Evolutionary conservation across 225 moss, liverwort and hornwort genomes (phyloP).

Genomic region (Pseudoscleropodium purum): DNA sequence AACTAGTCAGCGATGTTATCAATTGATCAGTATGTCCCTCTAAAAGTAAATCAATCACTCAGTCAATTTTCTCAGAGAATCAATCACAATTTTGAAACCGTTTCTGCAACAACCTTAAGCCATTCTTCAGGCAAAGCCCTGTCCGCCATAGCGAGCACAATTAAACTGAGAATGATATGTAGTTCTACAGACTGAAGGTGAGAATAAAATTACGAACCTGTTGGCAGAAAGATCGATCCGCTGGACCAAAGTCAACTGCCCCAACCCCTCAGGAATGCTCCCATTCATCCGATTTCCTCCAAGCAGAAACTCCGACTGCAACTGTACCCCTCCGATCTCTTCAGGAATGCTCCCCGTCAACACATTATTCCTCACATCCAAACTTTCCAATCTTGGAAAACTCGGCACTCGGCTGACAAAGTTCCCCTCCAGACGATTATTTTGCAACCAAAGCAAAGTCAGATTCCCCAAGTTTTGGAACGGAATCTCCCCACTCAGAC

Average conservation of each 20-base stretch:
- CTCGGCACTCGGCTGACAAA: slow-evolving; percentile 1
- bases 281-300: slow-evolving; percentile 26
- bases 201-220: neutral
- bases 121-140: neutral
- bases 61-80: neutral
- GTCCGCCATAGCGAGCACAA: too few species aligned
- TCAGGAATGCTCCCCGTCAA: slow-evolving; percentile 33
- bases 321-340: neutral
- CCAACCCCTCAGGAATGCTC: slow-evolving; percentile 19
- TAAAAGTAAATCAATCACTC: neutral
- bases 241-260: slow-evolving; percentile 7
- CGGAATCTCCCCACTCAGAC: slow-evolving; percentile 18
- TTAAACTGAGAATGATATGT: too few species aligned
- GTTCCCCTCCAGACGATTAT: slow-evolving; percentile 27
- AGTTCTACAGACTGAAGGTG: neutral
- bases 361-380: slow-evolving; percentile 25
- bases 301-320: slow-evolving; percentile 5
- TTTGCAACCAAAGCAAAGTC: slow-evolving; percentile 19
- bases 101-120: neutral
- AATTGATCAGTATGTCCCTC: neutral
- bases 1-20: neutral
- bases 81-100: neutral
- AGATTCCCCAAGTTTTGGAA: neutral
- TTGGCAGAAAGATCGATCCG: slow-evolving; percentile 41
- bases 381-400: neutral